phyloP scores from a whole-genome alignment of 2,329 filamentous ascomycete species.

The Cryoendolithus antarcticus region DNA sequence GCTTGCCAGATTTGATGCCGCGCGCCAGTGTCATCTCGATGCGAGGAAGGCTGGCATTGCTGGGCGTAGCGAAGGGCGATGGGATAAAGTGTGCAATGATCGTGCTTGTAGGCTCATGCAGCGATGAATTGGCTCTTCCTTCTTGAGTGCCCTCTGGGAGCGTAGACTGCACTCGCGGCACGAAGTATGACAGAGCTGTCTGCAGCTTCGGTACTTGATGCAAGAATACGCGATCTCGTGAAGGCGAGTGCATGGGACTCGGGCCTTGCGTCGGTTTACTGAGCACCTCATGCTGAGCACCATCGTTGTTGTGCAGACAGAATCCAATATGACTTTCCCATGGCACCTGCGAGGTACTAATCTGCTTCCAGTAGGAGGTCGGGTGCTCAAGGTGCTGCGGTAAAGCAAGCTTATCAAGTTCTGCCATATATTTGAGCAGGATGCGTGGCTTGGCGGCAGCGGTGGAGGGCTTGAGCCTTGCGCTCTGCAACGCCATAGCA shows the following conservation, averaged over 20 bases:
- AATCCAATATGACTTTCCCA: background rate
- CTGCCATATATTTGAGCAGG: too few relatives aligned
- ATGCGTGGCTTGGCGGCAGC: too few relatives aligned
- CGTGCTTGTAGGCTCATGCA: background rate
- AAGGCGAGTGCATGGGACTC: too few relatives aligned
- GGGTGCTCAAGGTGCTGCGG: too few relatives aligned
- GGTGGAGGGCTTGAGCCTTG: too few relatives aligned
- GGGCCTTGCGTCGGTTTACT: background rate
- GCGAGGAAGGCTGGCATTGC: slow-evolving; percentile 5
- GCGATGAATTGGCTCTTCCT: background rate
- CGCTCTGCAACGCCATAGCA: too few relatives aligned
- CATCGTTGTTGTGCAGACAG: background rate
- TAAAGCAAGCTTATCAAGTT: too few relatives aligned
- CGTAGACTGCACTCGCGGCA: background rate
- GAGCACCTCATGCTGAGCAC: background rate
- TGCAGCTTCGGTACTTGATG: slow-evolving; percentile 5
- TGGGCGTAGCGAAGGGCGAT: slow-evolving; percentile 6
- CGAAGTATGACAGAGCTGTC: slow-evolving; percentile 11
- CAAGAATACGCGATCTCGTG: background rate
- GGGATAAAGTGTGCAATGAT: slow-evolving; percentile 10
- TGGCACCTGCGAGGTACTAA: background rate
- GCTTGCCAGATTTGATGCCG: background rate
- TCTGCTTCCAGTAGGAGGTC: background rate
- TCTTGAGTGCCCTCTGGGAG: background rate
- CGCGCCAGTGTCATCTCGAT: slow-evolving; percentile 8